Percentiles rank a stretch among this genome's conserved stretches.
These are phyloP conservation scores for Brassica incana DNA, from an alignment of 345 rosid species.

Conservation along the genomic window DNA sequence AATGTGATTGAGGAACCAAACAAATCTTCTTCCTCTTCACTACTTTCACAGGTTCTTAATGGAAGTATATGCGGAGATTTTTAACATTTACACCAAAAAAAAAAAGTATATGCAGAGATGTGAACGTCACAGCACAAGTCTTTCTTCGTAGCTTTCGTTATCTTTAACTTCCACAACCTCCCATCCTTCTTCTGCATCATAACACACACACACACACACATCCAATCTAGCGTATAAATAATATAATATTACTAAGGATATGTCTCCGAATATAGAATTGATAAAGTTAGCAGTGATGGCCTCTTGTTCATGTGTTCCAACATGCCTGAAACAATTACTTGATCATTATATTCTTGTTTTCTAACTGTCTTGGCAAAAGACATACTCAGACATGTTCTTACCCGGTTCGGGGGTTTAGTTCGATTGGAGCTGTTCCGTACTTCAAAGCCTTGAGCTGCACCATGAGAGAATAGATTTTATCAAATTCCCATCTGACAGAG, in stretches of 20 bases:
- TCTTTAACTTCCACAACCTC: conserved; percentile 50
- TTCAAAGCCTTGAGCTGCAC: conserved; percentile 70
- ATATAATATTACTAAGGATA: conserved; percentile 38
- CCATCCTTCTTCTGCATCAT: conserved; percentile 43
- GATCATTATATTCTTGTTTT: not conserved
- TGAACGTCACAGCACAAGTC: conserved; percentile 58
- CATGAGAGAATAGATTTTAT: not conserved
- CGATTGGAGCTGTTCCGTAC: conserved; percentile 68
- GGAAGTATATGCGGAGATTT: no score
- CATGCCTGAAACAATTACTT: conserved; percentile 2
- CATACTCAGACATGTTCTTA: not conserved
- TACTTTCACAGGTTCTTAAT: no score
- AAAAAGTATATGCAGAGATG: conserved; percentile 53
- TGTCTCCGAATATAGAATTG: conserved; percentile 48
- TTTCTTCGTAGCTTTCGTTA: conserved; percentile 53
- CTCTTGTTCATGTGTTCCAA: conserved; percentile 5
- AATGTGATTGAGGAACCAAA: no score
- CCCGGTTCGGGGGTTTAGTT: conserved; percentile 30
- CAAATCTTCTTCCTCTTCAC: no score
- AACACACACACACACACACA: not conserved
- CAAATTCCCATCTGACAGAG: not conserved
- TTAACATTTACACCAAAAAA: no score
- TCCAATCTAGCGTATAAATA: not conserved
- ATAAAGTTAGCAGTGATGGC: conserved; percentile 36
- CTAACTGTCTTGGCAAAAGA: not conserved